Conservation (phyloP, 2,329 filamentous ascomycete species). For the Pseudogymnoascus sp. region DNA sequence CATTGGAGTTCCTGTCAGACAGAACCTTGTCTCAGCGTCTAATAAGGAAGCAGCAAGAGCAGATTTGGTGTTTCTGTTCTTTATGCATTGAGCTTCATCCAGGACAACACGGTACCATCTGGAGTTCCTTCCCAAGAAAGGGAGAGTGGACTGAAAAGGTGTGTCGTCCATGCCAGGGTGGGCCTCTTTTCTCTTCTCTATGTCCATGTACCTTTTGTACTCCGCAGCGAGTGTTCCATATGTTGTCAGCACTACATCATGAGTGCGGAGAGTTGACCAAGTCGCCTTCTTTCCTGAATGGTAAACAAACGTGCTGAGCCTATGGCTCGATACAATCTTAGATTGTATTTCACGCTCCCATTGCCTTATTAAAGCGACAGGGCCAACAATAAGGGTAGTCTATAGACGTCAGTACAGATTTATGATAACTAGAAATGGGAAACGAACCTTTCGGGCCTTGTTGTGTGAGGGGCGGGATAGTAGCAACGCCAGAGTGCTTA, state of each 20-base stretch:
- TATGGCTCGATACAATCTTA: constrained; percentile 55
- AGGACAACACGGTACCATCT: constrained; percentile 65
- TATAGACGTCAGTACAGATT: constrained; percentile 37
- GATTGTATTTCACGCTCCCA: constrained; percentile 74
- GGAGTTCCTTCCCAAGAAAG: constrained; percentile 53
- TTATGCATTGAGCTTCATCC: constrained; percentile 76
- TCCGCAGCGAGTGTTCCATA: constrained; percentile 66
- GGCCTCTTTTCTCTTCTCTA: constrained; percentile 20
- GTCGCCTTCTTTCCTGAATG: constrained; percentile 56
- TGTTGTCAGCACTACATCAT: constrained; percentile 72
- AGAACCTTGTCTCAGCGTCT: constrained; percentile 58
- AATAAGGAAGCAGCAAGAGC: constrained; percentile 54
- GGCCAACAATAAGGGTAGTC: constrained; percentile 77
- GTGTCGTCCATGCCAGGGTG: constrained; percentile 30
- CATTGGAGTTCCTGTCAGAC: constrained; percentile 77
- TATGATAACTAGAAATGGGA: neutral
- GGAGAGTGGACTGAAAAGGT: constrained; percentile 34
- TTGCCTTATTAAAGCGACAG: constrained; percentile 72
- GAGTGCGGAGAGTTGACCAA: constrained; percentile 55
- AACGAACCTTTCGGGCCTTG: constrained; percentile 11
- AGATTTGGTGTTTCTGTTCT: constrained; percentile 60
- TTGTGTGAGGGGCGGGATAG: neutral
- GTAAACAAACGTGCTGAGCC: constrained; percentile 59
- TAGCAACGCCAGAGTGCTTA: constrained; percentile 69
- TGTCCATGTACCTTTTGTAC: constrained; percentile 39